Base-by-base conservation (phyloP, 495 filamentous ascomycete species). In the Aspergillus nidulans region DNA sequence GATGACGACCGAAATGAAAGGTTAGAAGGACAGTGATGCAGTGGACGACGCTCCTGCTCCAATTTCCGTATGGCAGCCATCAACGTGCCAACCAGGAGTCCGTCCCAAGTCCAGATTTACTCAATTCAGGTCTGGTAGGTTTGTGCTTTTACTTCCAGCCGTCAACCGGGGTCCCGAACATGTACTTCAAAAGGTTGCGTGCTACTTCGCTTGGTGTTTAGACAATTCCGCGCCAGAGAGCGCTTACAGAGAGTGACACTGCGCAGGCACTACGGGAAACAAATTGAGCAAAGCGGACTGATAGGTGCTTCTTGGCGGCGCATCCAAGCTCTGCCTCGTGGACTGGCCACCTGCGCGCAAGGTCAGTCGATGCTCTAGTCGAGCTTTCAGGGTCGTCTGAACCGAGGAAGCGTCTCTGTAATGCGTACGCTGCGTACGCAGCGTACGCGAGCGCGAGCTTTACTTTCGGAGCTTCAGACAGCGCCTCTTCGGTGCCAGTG, bases 241-340 rank as follows among this genome's bases (percentile, higher is more conserved):
- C 47, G 36, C n/a, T n/a, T 39, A 18, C 5, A 18, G 36, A 39
- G 19, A 44, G 12, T 23, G 1, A 4, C 41, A 25, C 19, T 15
- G 12, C 20, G 41, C 20, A 23, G 23, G 24, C 0, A 41, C 9
- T 38, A 42, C 24, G 40, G 36, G 42, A 24, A 36, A 52, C 49
- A 52, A 41, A 19, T 42, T 52, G 49, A 52, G 49, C 20, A 52
- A 15, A 25, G 19, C n/a, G 26, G 30, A 23, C n/a, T 42, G 49
- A 42, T 40, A 38, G 13, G 25, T 41, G 41, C 34, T 30, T 41
- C 49, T 52, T 52, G 36, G 49, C 49, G 24, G 10, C 21, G 19
- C 21, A 43, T 21, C 24, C 24, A 46, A 26, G 43, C 23, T 34
- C 8, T 42, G 36, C 49, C 49, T 52, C 36, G 38, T 52, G 49